Conservation (phyloP, 345 rosid species). For the Euphorbia tirucalli region DNA sequence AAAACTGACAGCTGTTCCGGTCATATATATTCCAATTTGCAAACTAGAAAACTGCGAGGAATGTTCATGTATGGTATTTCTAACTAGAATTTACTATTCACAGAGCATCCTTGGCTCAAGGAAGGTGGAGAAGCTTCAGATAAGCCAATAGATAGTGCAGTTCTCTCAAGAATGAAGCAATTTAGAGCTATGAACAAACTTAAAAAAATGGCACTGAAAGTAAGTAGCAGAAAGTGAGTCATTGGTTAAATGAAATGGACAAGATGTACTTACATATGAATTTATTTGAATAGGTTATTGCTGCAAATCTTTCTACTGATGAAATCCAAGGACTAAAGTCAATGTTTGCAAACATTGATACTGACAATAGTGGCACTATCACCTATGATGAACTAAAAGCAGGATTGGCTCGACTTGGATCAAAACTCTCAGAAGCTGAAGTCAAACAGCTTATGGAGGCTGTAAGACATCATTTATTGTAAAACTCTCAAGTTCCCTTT, state of each 20-base stretch:
- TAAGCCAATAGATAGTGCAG: slow-evolving; percentile 35
- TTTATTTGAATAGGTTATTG: slow-evolving; percentile 34
- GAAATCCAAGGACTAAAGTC: slow-evolving; percentile 43
- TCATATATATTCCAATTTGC: background rate
- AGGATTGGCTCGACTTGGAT: slow-evolving; percentile 43
- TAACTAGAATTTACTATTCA: slow-evolving; percentile 1
- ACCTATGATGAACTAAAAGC: slow-evolving; percentile 41
- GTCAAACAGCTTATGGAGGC: slow-evolving; percentile 48
- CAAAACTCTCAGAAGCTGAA: slow-evolving; percentile 44
- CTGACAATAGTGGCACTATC: slow-evolving; percentile 46
- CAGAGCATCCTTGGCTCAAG: slow-evolving; percentile 33
- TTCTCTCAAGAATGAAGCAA: slow-evolving; percentile 34
- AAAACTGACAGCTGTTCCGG: background rate
- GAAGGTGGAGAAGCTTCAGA: slow-evolving; percentile 36
- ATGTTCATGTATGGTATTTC: background rate
- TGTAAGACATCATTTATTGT: slow-evolving; percentile 26
- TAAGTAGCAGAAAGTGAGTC: background rate
- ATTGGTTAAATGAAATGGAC: background rate
- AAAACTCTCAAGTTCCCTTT: background rate
- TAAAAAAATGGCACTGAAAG: slow-evolving; percentile 31
- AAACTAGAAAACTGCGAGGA: background rate
- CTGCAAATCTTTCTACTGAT: slow-evolving; percentile 37
- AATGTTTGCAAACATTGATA: slow-evolving; percentile 41
- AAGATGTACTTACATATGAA: background rate
- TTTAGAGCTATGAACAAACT: slow-evolving; percentile 34